Evolutionary conservation across 305 asterid species (phyloP).

Genomic region (Rubia balearica): DNA sequence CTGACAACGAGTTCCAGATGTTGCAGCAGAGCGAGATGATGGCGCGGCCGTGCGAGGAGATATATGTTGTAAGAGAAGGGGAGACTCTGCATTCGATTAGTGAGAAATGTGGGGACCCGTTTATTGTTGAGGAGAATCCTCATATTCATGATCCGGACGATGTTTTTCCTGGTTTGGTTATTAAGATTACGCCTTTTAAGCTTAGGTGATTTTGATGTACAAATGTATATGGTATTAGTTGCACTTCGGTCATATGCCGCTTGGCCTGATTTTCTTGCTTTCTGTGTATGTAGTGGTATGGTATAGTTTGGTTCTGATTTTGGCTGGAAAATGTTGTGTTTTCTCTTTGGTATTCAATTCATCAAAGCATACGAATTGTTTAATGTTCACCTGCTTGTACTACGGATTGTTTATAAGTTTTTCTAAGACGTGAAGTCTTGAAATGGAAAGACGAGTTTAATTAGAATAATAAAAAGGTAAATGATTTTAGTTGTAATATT

Average conservation of each 20-base stretch:
- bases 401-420: too few relatives aligned
- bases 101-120: constrained; percentile 78
- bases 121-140: constrained; percentile 76
- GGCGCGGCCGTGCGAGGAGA: constrained; percentile 53
- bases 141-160: constrained; percentile 90
- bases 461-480: too few relatives aligned
- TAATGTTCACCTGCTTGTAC: too few relatives aligned
- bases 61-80: constrained; percentile 70
- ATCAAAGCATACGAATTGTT: too few relatives aligned
- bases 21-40: neutral
- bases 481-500: too few relatives aligned
- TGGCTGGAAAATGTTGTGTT: too few relatives aligned
- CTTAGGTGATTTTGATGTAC: constrained; percentile 15
- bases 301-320: neutral
- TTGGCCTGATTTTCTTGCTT: neutral
- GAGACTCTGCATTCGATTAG: constrained; percentile 74
- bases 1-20: constrained; percentile 26
- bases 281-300: neutral
- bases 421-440: too few relatives aligned
- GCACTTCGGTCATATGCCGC: too few relatives aligned
- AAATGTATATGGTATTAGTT: neutral
- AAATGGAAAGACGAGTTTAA: too few relatives aligned
- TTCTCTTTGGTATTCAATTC: too few relatives aligned
- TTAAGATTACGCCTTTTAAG: constrained; percentile 61
- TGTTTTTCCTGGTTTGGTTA: constrained; percentile 74